Evolutionary conservation across 2,329 filamentous ascomycete genomes (phyloP), one percentile per base, ranked within the genome.

Genomic region (Dactylellina drechsleri): DNA sequence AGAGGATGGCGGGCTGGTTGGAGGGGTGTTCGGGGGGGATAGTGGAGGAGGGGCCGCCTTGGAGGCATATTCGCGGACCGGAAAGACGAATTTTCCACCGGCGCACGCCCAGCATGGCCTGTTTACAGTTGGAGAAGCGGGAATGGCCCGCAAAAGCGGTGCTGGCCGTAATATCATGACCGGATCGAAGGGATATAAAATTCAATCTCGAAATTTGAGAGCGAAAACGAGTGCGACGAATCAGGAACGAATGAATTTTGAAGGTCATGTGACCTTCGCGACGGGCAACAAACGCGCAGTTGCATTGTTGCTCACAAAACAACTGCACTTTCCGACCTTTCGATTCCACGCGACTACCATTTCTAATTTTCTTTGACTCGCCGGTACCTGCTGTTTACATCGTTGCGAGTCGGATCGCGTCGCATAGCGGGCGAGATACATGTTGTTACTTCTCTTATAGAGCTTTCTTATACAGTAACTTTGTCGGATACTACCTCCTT

Each of bases 221-320:
- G 31, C 31, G 31, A 36, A 36, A 36, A 36, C 31, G 31, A 7
- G 4, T 2, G 31, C 6, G 31, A 36, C 31, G 31, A 36, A 36
- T 36, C 10, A 36, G 31, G 31, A 36, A 36, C 16, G 56, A 61
- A 61, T 28, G 43, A 47, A 47, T 15, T 50, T 53, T 36, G 43
- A 70, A 45, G 66, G 66, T 65, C 66, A 71, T 18, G 66, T 71
- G 66, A 65, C 59, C 41, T 71, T 71, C 66, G 66, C 59, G 66
- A 71, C 28, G 40, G 28, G 47, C 23, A 52, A 67, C 64, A 67
- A 65, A 68, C 65, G 56, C 65, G 53, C 31, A 54, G 7, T 64
- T 36, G 18, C 16, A 54, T 58, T 28, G 26, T 49, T 31, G 47
- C 47, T 43, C 65, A 67, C 57, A 59, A 68, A 66, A 49, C 43